Evolutionary conservation across 2,329 filamentous ascomycete species (phyloP).

Genomic region (Cladobotryum mycophilum): DNA sequence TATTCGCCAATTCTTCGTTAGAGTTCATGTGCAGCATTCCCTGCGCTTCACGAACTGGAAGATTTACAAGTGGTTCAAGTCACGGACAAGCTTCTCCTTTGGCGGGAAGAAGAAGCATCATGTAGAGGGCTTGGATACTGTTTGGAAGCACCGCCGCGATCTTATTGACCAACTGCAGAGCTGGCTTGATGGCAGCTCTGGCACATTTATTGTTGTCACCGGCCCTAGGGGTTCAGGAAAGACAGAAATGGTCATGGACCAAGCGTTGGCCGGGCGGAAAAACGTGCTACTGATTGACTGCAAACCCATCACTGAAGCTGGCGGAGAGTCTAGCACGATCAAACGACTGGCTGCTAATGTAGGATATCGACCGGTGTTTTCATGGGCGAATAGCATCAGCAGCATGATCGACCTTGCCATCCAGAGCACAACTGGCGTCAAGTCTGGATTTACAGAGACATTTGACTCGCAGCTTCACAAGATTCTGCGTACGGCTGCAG

Average conservation of each 20-base stretch:
- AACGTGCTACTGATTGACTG: constrained; percentile 86
- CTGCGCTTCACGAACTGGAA: constrained; percentile 68
- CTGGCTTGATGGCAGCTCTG: constrained; percentile 81
- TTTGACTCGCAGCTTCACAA: constrained; percentile 83
- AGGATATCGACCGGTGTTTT: constrained; percentile 89
- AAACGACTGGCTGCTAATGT: constrained; percentile 73
- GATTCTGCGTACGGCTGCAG: constrained; percentile 77
- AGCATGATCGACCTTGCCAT: constrained; percentile 88
- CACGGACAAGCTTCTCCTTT: constrained; percentile 54
- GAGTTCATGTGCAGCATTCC: constrained; percentile 73
- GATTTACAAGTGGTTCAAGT: constrained; percentile 73
- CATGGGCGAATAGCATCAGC: constrained; percentile 91
- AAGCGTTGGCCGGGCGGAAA: constrained; percentile 68
- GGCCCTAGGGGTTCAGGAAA: constrained; percentile 90
- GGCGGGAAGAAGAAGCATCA: constrained; percentile 53
- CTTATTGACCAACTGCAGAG: constrained; percentile 76
- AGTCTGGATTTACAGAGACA: constrained; percentile 90
- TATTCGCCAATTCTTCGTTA: constrained; percentile 88
- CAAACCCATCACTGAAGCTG: constrained; percentile 85
- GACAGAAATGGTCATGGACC: constrained; percentile 77
- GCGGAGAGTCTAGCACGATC: constrained; percentile 82
- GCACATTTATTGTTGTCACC: constrained; percentile 91
- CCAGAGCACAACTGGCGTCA: constrained; percentile 88
- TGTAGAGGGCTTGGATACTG: constrained; percentile 64
- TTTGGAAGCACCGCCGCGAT: constrained; percentile 81